Base-by-base conservation (phyloP, 352 stramenopile genomes). In the Thalassiosira pacifica region DNA sequence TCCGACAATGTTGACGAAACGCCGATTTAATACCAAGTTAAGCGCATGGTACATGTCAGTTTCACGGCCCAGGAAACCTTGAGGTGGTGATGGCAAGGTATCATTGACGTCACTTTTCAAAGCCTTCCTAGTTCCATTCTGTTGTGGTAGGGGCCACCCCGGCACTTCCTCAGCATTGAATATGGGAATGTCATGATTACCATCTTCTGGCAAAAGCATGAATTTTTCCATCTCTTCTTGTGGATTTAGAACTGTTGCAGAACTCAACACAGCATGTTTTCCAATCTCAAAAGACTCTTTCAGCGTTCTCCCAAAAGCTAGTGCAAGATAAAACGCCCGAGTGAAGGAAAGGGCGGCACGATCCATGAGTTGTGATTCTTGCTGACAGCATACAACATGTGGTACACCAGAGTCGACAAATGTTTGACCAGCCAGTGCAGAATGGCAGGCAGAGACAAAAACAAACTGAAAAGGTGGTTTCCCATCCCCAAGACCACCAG, bases 381-480 rank as follows among this genome's bases (percentile, higher is more conserved):
- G 88, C 34, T 90, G 87, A 63, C 95, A 95, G 68, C 91, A 95
- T 29, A 97, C 93, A 45, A 96, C 94, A 89, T 96, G 94, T 10
- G 91, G 89, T 16, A 96, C 90, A 45, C 93, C 93, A 27, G 92
- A 93, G 2, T 89, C 88, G 34, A 94, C 92, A 79, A 97, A 96
- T 24, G 93, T 95, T 53, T 94, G 82, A 27, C 92, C 94, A 42
- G 93, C 93, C 18, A 93, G 64, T 16, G 79, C 74, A 63, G 89
- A 95, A 82, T 96, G 91, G 86, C 94, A 97, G 5, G 94, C 93
- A 42, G 92, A 96, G 4, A 97, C 94, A 77, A 97, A 96, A 18
- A 96, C 94, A 82, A 97, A 94, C 24, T 93, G 80, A 48, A 94
- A 93, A 13, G 87, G 87, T 34, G 84, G 85, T 40, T 32, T 60